A percentile compares a stretch with the other conserved stretches of the same genome.
Evolutionary conservation across 2,329 filamentous ascomycete species (phyloP).

Genomic region (Clarireedia sp.): DNA sequence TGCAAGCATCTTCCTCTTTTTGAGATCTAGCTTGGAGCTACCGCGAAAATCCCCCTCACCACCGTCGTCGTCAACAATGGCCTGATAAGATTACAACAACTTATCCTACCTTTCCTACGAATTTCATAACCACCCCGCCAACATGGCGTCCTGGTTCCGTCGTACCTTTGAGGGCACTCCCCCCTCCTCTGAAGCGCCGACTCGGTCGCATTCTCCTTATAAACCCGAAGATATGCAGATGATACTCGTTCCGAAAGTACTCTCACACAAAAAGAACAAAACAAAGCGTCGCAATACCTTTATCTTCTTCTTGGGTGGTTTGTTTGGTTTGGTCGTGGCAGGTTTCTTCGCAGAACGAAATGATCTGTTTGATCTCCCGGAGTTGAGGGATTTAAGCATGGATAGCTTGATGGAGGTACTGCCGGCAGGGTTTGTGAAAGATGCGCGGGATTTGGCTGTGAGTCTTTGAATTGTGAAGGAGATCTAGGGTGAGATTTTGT

Average conservation of each 20-base stretch:
- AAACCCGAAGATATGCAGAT: slow-evolving; percentile 39
- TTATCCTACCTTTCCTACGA: neutral
- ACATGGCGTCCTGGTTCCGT: neutral
- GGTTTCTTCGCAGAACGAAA: slow-evolving; percentile 85
- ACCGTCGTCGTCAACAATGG: neutral
- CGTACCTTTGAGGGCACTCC: slow-evolving; percentile 4
- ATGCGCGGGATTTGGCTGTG: slow-evolving; percentile 80
- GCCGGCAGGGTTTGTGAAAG: slow-evolving; percentile 75
- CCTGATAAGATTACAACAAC: neutral
- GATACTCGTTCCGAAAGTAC: slow-evolving; percentile 42
- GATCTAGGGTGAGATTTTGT: slow-evolving; percentile 2
- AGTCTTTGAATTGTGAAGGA: slow-evolving; percentile 11
- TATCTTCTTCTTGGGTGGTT: slow-evolving; percentile 77
- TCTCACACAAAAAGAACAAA: slow-evolving; percentile 18
- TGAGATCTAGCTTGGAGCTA: neutral
- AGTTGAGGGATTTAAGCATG: slow-evolving; percentile 65
- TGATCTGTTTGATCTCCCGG: slow-evolving; percentile 76
- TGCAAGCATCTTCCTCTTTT: no score
- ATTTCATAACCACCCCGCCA: neutral
- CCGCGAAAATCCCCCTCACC: neutral
- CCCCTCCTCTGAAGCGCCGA: slow-evolving; percentile 12
- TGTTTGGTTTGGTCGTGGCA: slow-evolving; percentile 85
- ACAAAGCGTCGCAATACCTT: slow-evolving; percentile 61
- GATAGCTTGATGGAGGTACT: slow-evolving; percentile 82
- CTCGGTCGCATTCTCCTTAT: slow-evolving; percentile 13